Evolutionary conservation across 805 yeast genomes (phyloP), one percentile per base, ranked within the genome.

Genomic region (Candida railenensis): DNA sequence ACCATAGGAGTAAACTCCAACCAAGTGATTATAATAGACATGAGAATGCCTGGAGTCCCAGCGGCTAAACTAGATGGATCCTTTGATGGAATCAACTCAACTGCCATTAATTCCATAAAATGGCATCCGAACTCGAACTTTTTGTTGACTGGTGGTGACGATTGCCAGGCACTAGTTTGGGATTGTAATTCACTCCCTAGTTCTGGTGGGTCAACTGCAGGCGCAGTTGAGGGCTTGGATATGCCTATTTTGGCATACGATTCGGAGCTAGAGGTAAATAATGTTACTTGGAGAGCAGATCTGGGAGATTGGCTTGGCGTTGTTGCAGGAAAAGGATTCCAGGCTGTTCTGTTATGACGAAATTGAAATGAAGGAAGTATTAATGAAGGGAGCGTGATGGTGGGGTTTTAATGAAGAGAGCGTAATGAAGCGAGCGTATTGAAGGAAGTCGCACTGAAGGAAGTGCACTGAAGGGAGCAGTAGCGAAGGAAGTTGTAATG

Each of bases 21-120:
- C 53, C 73, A 76, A 44, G 80, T 90, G 3, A 71, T 82, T 21
- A 73, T 92, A 11, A 73, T 94, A 46, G 99, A 92, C 63, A 79
- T 91, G 72, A 75, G 99, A 50, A 82, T 84, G 61, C 96, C 97
- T 0, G 96, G 96, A 3, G 62, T 82, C 1, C 97, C 98, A 0
- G 74, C 86, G 1, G 65, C 78, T n/a, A 77, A 79, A 0, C 71
- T 92, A 37, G 81, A 82, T 32, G 91, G 85, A 14, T 69, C 71
- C 25, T 54, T 68, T 20, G 74, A 69, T 4, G 75, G 76, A 2
- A 42, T 52, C 15, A 95, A 85, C 61, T 57, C 67, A 22, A 81
- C 82, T 0, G 73, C 86, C 1, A 79, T 92, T 20, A 92, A 92
- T 59, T 74, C 82, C 51, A 77, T 91, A 15, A 66, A 75, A 44